Base-by-base conservation (phyloP, 129 eudicot species). In the Pulicaria dysenterica region DNA sequence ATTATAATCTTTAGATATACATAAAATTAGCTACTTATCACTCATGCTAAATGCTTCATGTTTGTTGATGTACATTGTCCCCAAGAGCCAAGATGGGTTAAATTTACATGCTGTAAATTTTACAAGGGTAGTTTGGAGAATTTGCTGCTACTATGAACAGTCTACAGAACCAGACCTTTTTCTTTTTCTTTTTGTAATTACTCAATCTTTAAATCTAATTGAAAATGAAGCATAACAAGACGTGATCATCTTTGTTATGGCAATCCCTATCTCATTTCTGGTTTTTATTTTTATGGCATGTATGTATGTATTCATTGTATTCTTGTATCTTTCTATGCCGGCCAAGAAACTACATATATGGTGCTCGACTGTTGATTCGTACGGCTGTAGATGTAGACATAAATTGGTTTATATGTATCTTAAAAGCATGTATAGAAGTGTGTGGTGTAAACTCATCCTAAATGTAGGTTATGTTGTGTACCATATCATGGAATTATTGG, bases 191-290 rank as follows among this genome's bases (percentile, higher is more conserved):
- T 24, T 24, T 1, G 55, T 64, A 64, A 42, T 43, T 17, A 75
- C 56, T 41, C 19, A 75, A 44, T 36, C 8, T 41, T n/a, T 64
- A 2, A 44, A 54, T 53, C 47, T 45, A 45, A 1, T 7, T 45
- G 12, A 45, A 45, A 8, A 5, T 45, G 79, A 65, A 54, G 44
- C 42, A 43, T 44, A 65, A 65, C 79, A 6, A 65, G 64, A 75
- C 59, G 66, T 75, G 79, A 59, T 75, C 54, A 64, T 64, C 42
- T 74, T 64, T 74, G 73, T 46, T 58, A 59, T 15, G 13, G 57
- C 12, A 56, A 44, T 57, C 57, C 10, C 69, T 45, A 37, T 59
- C 19, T 54, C 3, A 54, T 10, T 69, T 72, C 59, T 51, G 45
- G 57, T 24, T 24, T 24, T 24, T 24, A 24, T 24, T 43, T 72